A percentile compares a stretch with the other conserved stretches of the same genome.
Evolutionary conservation across 176 grass and related monocot genomes (phyloP).

Genomic region (Oryza punctata): DNA sequence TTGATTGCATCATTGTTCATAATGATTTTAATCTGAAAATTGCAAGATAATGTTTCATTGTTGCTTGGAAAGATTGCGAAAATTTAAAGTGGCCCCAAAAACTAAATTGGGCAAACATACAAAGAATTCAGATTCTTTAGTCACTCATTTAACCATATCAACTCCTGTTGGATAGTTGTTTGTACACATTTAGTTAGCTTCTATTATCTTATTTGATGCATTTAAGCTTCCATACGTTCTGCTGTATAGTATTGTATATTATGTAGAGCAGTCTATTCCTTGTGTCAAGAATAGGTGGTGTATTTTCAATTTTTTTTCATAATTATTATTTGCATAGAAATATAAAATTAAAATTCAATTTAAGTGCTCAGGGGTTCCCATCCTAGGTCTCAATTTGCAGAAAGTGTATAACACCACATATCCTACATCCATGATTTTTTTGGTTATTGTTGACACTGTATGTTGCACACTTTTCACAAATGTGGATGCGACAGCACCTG

Average conservation of each 20-base stretch:
- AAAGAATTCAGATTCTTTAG: neutral
- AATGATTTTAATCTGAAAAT: constrained; percentile 10
- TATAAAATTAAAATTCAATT: neutral
- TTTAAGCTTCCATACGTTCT: neutral
- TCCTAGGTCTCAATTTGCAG: neutral
- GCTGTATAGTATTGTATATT: neutral
- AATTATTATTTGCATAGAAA: neutral
- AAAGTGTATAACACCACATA: neutral
- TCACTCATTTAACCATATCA: neutral
- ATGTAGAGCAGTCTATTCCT: neutral
- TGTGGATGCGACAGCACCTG: neutral
- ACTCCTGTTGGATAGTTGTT: neutral
- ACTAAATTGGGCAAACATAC: neutral
- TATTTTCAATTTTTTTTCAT: neutral
- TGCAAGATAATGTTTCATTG: neutral
- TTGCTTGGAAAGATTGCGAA: neutral
- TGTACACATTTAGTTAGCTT: neutral
- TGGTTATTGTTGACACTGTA: neutral
- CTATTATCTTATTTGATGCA: constrained; percentile 8
- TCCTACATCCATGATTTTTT: neutral
- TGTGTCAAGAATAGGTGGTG: neutral
- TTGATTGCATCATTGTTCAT: neutral
- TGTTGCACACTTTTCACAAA: neutral
- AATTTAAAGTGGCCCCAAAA: neutral
- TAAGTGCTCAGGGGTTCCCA: neutral